These are phyloP conservation scores for Cryomyces antarcticus DNA, from an alignment of 495 filamentous ascomycete genomes.

Conservation along the genomic window DNA sequence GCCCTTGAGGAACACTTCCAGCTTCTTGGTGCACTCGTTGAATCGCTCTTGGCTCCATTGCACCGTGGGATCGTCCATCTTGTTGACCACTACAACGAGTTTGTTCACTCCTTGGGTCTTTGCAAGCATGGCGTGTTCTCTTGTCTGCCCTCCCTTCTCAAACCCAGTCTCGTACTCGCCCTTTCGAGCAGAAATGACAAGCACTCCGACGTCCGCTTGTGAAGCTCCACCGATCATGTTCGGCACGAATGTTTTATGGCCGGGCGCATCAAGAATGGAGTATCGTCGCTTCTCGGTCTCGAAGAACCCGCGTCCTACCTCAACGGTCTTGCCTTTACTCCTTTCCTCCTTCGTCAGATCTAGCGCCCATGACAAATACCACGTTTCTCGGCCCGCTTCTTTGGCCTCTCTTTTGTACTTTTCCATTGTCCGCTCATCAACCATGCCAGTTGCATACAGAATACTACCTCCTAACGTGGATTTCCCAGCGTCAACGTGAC, in stretches of 20 bases:
- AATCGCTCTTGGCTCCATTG: conserved; percentile 87
- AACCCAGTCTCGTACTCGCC: conserved; percentile 99
- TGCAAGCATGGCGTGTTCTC: conserved; percentile 90
- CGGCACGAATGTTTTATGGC: conserved; percentile 15
- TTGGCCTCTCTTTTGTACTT: conserved; percentile 96
- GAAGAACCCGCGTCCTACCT: conserved; percentile 92
- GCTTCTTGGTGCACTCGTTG: conserved; percentile 78
- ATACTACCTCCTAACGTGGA: conserved; percentile 86
- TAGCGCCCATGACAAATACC: conserved; percentile 95
- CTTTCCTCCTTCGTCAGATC: conserved; percentile 94
- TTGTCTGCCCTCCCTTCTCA: conserved; percentile 92
- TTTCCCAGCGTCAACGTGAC: conserved; percentile 95
- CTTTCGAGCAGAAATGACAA: conserved; percentile 93
- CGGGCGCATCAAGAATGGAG: conserved; percentile 88
- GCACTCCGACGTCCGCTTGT: conserved; percentile 85
- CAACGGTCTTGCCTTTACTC: conserved; percentile 93
- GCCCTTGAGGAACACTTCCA: conserved; percentile 67
- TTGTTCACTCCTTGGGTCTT: conserved; percentile 98
- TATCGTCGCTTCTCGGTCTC: conserved; percentile 78
- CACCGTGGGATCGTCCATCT: conserved; percentile 94
- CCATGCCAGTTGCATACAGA: conserved; percentile 88
- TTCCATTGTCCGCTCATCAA: conserved; percentile 93
- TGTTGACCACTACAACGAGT: conserved; percentile 85
- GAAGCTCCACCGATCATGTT: conserved; percentile 55
- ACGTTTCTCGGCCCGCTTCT: conserved; percentile 89